phyloP scores from a whole-genome alignment of 306 rosid genomes.

The Malus asiatica region DNA sequence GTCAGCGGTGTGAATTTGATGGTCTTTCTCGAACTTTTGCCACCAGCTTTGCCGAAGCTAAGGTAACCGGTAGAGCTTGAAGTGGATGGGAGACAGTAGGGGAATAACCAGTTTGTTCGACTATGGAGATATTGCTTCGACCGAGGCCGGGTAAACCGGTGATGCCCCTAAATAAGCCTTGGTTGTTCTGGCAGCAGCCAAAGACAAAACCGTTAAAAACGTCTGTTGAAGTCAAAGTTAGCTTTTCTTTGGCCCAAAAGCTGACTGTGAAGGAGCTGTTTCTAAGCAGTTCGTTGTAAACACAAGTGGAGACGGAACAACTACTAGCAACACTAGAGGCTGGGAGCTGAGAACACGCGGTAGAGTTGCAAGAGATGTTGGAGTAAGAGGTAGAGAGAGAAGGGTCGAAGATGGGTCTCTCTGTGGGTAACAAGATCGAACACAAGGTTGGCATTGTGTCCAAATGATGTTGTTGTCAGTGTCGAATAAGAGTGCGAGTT shows the following conservation, averaged over 20 bases:
- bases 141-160: conserved; percentile 79
- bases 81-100: conserved; percentile 65
- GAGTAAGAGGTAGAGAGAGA: neutral
- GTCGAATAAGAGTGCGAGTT: neutral
- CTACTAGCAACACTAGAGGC: neutral
- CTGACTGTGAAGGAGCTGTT: conserved; percentile 51
- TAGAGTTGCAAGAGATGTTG: neutral
- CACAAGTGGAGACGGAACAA: conserved; percentile 33
- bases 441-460: neutral
- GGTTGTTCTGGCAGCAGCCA: no score
- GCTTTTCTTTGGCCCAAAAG: conserved; percentile 6
- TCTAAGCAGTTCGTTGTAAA: conserved; percentile 38
- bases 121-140: conserved; percentile 50
- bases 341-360: neutral
- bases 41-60: conserved; percentile 19
- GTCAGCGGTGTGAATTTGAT: conserved; percentile 51
- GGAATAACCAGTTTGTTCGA: conserved; percentile 56
- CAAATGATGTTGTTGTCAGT: neutral
- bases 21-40: neutral
- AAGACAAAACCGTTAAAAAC: no score
- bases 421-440: neutral
- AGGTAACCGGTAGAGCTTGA: conserved; percentile 47
- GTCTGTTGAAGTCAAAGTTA: no score
- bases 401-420: neutral
- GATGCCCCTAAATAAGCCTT: no score